Evolutionary conservation across 441 rosid species (phyloP), one percentile per base, ranked within the genome.

Genomic region (Populus hybrid): DNA sequence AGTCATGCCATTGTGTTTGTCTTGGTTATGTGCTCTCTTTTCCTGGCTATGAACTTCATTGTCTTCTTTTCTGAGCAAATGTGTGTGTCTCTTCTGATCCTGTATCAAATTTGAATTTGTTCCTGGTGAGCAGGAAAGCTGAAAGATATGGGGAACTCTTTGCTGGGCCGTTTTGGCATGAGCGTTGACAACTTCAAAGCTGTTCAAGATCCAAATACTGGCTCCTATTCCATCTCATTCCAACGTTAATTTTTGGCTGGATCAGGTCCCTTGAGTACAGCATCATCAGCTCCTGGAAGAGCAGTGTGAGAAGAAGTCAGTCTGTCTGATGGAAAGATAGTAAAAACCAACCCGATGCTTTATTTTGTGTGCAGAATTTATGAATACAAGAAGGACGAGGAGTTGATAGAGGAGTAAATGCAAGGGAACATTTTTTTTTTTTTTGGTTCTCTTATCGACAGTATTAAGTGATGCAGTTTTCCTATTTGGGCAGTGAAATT

Each of bases 151-250:
- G 99, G 99, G 32, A 91, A 96, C 85, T 87, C 92, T 2, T 46
- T 96, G 70, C 86, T 96, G 80, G 99, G 98, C 69, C 88, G 90
- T 1, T 91, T 96, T 83, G 99, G 99, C 73, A 91, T 94, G 97
- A 94, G 96, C 38, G 57, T 89, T 12, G 99, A 96, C 85, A 91
- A 94, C 89, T 94, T 96, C 91, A 91, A 96, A 83, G 90, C 98
- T 74, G 94, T 94, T 73, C 83, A 92, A 86, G 98, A 96, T 88
- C 98, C 99, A 73, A 96, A 91, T 83, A 90, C 95, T 10, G 98
- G 98, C 67, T 89, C 98, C 14, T 95, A 95, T 84, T 94, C 98
- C 21, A 36, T 95, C 76, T 91, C 95, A 9, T 91, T 92, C 90
- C 96, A 93, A 64, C 84, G 76, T 7, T 91, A 87, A 86, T 40